These are phyloP conservation scores for Leccinum pellstonianum DNA, from an alignment of 768 basidiomycete genomes.

Conservation along the genomic window DNA sequence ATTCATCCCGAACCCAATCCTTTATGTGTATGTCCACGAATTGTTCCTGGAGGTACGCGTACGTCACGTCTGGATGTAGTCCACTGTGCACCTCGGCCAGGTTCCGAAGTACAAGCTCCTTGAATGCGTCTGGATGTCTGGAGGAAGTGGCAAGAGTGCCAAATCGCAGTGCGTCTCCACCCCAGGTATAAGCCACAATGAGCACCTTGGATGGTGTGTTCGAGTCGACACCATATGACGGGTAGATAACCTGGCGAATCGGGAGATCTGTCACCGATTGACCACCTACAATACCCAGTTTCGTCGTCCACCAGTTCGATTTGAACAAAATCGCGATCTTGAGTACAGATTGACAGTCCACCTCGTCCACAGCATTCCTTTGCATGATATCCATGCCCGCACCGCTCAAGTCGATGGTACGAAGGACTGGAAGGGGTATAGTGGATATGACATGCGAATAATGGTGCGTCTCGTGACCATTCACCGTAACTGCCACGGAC, in stretches of 20 bases:
- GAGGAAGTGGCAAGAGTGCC: background rate
- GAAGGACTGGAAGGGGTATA: constrained; percentile 6
- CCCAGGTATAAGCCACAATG: constrained; percentile 1
- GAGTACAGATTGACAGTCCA: background rate
- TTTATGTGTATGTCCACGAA: too few relatives aligned
- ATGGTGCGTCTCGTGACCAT: constrained; percentile 7
- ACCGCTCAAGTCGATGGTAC: constrained; percentile 2
- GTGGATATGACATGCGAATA: constrained; percentile 15
- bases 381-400: constrained; percentile 10
- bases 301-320: constrained; percentile 16
- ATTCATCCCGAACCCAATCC: too few relatives aligned
- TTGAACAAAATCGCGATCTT: constrained; percentile 15
- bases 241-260: constrained; percentile 6
- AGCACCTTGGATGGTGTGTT: constrained; percentile 11
- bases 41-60: too few relatives aligned
- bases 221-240: constrained; percentile 10
- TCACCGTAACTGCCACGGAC: constrained; percentile 10
- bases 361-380: constrained; percentile 5
- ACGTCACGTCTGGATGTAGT: too few relatives aligned
- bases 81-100: too few relatives aligned
- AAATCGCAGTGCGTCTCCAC: background rate
- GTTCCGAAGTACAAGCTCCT: constrained; percentile 6
- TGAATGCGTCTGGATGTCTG: background rate
- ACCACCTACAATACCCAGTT: constrained; percentile 11
- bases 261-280: constrained; percentile 15